phyloP scores from a whole-genome alignment of 768 basidiomycete species.

The Paxillus involutus region DNA sequence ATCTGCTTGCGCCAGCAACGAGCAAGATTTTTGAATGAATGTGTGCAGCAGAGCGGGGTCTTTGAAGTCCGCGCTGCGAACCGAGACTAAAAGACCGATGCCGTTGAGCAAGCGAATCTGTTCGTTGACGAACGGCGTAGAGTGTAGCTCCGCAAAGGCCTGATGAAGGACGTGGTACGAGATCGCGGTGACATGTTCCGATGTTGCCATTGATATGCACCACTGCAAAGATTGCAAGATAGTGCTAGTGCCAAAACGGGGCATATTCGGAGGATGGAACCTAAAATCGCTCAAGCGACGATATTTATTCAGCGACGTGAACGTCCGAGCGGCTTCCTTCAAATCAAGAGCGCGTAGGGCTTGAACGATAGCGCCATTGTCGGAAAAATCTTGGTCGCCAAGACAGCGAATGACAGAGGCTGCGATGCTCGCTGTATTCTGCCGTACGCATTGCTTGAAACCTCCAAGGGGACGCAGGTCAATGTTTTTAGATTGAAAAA shows the following conservation, averaged over 20 bases:
- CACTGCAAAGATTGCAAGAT: conserved; percentile 61
- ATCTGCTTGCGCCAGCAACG: conserved; percentile 67
- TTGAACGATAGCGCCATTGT: conserved; percentile 46
- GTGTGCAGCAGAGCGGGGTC: conserved; percentile 63
- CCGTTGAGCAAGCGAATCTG: conserved; percentile 74
- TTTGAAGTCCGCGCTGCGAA: conserved; percentile 52
- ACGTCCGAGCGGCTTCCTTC: conserved; percentile 42
- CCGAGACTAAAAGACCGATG: conserved; percentile 72
- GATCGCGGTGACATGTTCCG: conserved; percentile 50
- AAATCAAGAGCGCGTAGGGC: conserved; percentile 40
- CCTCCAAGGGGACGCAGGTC: conserved; percentile 26
- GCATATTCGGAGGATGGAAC: conserved; percentile 66
- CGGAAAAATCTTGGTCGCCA: conserved; percentile 64
- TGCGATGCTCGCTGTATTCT: conserved; percentile 57
- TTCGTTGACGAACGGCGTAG: conserved; percentile 77
- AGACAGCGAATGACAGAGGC: conserved; percentile 60
- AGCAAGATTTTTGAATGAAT: conserved; percentile 64
- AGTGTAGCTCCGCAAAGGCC: conserved; percentile 65
- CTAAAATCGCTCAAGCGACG: conserved; percentile 48
- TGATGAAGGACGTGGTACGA: conserved; percentile 78
- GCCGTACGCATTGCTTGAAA: conserved; percentile 37
- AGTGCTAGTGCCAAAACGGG: conserved; percentile 48
- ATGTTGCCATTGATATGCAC: conserved; percentile 45
- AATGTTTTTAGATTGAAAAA: conserved; percentile 36
- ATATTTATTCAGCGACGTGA: conserved; percentile 52